Conservation (phyloP, 2,329 filamentous ascomycete species). For the Xylaria sp. region DNA sequence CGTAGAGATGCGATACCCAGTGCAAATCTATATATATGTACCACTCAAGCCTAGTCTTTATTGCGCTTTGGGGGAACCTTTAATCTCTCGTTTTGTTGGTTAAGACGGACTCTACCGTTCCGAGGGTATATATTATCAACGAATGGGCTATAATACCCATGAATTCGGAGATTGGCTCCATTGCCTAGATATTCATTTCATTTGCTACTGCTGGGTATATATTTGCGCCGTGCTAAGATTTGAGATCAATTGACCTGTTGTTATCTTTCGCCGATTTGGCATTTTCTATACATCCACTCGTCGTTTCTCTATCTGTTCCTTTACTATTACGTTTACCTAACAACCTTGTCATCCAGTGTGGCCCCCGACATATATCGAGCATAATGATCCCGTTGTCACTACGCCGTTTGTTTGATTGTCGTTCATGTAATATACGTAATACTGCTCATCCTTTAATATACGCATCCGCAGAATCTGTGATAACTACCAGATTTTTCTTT, state of each 20-base stretch:
- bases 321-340: not conserved
- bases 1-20: not conserved
- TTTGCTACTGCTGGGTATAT: not conserved
- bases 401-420: not conserved
- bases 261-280: not conserved
- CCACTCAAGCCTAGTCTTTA: not conserved
- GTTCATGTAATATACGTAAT: conserved; percentile 1
- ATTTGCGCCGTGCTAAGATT: not conserved
- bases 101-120: not conserved
- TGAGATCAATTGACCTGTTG: not conserved
- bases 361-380: not conserved
- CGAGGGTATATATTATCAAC: conserved; percentile 2
- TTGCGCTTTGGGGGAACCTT: not conserved
- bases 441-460: not conserved
- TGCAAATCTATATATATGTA: not conserved
- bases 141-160: not conserved
- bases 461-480: not conserved
- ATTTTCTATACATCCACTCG: not conserved
- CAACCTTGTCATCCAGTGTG: not conserved
- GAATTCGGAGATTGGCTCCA: not conserved
- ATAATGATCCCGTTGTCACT: not conserved
- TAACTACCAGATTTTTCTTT: not conserved
- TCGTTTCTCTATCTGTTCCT: not conserved
- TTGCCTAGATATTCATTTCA: not conserved
- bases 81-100: not conserved